Evolutionary conservation across 768 basidiomycete species (phyloP).

Genomic region (Trametes elegans): DNA sequence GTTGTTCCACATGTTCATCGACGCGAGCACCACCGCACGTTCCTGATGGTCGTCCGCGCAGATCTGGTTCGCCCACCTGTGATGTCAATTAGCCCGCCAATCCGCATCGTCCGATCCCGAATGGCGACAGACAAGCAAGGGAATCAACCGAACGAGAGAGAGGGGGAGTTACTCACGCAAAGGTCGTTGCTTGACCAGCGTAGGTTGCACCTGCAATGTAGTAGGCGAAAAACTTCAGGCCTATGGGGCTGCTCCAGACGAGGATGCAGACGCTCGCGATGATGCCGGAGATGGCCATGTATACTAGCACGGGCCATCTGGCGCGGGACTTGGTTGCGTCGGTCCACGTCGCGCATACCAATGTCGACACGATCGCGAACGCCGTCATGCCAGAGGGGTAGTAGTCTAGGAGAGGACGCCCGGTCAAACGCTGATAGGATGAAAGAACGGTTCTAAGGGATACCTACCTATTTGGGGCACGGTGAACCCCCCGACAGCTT

Average conservation of each 20-base stretch:
- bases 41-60: conserved; percentile 71
- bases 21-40: conserved; percentile 65
- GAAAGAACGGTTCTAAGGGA: neutral
- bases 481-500: conserved; percentile 57
- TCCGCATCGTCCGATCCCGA: too few species aligned
- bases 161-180: conserved; percentile 67
- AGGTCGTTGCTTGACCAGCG: conserved; percentile 74
- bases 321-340: conserved; percentile 50
- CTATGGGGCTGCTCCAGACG: conserved; percentile 56
- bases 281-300: conserved; percentile 57
- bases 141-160: too few species aligned
- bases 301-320: conserved; percentile 65
- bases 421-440: neutral
- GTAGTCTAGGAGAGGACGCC: conserved; percentile 35
- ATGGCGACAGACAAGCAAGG: too few species aligned
- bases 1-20: conserved; percentile 81
- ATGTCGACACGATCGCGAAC: conserved; percentile 60
- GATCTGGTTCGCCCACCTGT: conserved; percentile 77
- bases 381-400: conserved; percentile 68
- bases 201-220: conserved; percentile 68
- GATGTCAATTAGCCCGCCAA: neutral
- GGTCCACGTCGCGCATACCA: conserved; percentile 63
- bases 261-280: conserved; percentile 56
- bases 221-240: conserved; percentile 75
- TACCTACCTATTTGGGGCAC: conserved; percentile 57